Base-by-base conservation (phyloP, 352 stramenopile genomes). In the Phytophthora colocasiae region DNA sequence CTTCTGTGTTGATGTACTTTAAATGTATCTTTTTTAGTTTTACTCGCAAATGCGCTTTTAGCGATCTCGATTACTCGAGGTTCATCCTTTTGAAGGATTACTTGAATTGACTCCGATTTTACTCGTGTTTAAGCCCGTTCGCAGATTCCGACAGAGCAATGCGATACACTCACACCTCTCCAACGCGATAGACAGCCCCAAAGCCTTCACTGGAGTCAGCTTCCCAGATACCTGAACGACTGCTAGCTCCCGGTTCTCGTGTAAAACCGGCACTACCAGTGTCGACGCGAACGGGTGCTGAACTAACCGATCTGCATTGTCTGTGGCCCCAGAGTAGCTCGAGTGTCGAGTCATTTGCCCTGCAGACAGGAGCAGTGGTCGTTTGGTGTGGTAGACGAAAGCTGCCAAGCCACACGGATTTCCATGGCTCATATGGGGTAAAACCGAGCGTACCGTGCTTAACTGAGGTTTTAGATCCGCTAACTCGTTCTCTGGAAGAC, bases 141-240 rank as follows among this genome's bases (percentile, higher is more conserved):
- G n/a, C n/a, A n/a, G n/a, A n/a, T n/a, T n/a, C n/a, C n/a, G n/a
- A n/a, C n/a, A n/a, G n/a, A n/a, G n/a, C n/a, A n/a, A n/a, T n/a
- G n/a, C n/a, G n/a, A n/a, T n/a, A n/a, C n/a, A 64, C 6, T 87
- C 78, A 29, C 70, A 78, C 29, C 78, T 81, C 45, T 93, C 85
- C 0, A 93, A 53, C 1, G 81, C 75, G 27, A 93, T 80, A 2
- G 77, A 80, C 5, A 93, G 58, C 3, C 85, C 85, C n/a, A 93
- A 65, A 1, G 83, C 85, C 15, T 77, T 53, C 6, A 93, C 75
- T 15, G 85, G 66, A 2, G 79, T 72, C 6, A 78, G 72, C 51
- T 93, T 93, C 2, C 85, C 85, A 24, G 75, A 89, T 0, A 90
- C 57, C 45, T 93, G 85, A 14, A 93, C 66, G 1, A 92, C 74